These are phyloP conservation scores for Musa balbisiana DNA, from an alignment of 202 grass and related monocot species.

Conservation along the genomic window DNA sequence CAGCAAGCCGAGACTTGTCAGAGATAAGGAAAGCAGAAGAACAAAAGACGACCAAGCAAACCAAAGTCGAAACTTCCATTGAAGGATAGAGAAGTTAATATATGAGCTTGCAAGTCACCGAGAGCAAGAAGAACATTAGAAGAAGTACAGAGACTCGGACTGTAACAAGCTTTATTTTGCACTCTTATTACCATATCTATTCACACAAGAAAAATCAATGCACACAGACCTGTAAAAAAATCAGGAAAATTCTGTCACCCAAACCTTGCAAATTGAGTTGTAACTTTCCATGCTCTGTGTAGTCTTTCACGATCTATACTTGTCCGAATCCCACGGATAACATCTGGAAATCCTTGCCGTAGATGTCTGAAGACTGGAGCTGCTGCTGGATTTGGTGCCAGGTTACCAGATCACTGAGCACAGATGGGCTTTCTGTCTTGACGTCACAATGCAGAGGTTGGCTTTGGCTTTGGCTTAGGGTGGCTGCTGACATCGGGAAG, in stretches of 20 bases:
- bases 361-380: slow-evolving; percentile 7
- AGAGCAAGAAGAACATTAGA: no score
- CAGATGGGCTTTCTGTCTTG: slow-evolving; percentile 31
- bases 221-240: not conserved
- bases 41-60: no score
- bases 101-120: not conserved
- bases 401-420: slow-evolving; percentile 14
- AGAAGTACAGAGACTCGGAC: not conserved
- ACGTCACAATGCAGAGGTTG: not conserved
- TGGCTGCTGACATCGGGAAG: not conserved
- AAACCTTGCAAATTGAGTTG: not conserved
- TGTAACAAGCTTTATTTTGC: not conserved
- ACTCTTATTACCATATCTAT: not conserved
- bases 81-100: not conserved
- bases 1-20: no score
- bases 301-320: slow-evolving; percentile 5
- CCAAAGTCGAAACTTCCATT: not conserved
- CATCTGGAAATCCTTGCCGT: slow-evolving; percentile 33
- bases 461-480: not conserved
- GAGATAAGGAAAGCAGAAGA: no score
- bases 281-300: no score
- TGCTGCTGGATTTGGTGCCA: slow-evolving; percentile 31
- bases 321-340: slow-evolving; percentile 27
- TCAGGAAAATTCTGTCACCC: no score
- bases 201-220: not conserved